Conservation (phyloP, 352 stramenopile species). For the Phytophthora boehmeriae region DNA sequence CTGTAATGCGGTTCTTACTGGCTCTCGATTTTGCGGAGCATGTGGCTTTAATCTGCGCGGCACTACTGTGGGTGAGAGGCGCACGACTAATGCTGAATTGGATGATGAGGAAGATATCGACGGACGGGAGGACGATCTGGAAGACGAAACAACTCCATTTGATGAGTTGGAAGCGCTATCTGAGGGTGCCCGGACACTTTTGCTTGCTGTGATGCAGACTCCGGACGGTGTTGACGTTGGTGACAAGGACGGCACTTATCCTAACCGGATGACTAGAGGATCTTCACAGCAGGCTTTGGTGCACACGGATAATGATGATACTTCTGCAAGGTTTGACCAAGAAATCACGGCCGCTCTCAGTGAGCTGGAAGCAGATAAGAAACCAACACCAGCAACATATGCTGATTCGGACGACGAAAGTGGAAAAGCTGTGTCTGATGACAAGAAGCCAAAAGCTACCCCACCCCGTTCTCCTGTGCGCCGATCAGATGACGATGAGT, state of each 20-base stretch:
- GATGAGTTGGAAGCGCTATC: slow-evolving; percentile 89
- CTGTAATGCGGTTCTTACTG: slow-evolving; percentile 84
- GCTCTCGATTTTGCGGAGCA: slow-evolving; percentile 86
- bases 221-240: slow-evolving; percentile 81
- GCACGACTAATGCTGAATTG: slow-evolving; percentile 23
- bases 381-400: slow-evolving; percentile 13
- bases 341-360: slow-evolving; percentile 35
- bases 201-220: slow-evolving; percentile 90
- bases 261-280: slow-evolving; percentile 38
- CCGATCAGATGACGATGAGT: slow-evolving; percentile 23
- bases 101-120: slow-evolving; percentile 45
- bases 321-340: slow-evolving; percentile 44
- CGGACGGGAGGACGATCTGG: slow-evolving; percentile 69
- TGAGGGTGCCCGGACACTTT: slow-evolving; percentile 80
- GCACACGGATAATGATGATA: slow-evolving; percentile 25
- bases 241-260: slow-evolving; percentile 57
- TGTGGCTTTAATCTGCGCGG: slow-evolving; percentile 88
- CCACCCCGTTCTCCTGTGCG: slow-evolving; percentile 20
- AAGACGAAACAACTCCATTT: slow-evolving; percentile 85
- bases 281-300: slow-evolving; percentile 34
- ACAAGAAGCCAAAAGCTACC: slow-evolving; percentile 12
- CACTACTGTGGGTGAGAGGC: slow-evolving; percentile 66
- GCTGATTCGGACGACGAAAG: slow-evolving; percentile 29
- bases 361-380: slow-evolving; percentile 29
- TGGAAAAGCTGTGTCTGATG: slow-evolving; percentile 20